These are phyloP conservation scores for Coriolopsis trogii DNA, from an alignment of 1,284 basidiomycete genomes.

Conservation along the genomic window DNA sequence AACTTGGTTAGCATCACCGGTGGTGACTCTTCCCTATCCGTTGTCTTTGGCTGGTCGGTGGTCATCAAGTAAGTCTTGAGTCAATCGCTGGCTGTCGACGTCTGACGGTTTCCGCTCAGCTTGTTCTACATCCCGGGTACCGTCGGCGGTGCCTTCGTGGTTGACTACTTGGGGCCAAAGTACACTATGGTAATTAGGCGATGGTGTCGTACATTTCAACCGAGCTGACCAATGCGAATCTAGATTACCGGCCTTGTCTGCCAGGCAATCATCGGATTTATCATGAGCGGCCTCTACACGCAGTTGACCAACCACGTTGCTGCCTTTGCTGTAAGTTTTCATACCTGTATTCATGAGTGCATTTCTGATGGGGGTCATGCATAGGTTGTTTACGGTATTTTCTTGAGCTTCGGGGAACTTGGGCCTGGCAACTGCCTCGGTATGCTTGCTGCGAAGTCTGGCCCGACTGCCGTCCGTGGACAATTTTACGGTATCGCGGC, in stretches of 20 bases:
- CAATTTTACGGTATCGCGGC: constrained; percentile 88
- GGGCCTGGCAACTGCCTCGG: constrained; percentile 81
- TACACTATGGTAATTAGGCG: constrained; percentile 62
- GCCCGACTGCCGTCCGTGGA: constrained; percentile 85
- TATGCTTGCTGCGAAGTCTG: constrained; percentile 80
- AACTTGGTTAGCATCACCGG: constrained; percentile 58
- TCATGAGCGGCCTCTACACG: constrained; percentile 82
- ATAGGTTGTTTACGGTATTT: constrained; percentile 86
- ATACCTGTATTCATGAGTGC: too few species aligned
- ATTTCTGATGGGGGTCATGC: too few species aligned
- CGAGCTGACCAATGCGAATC: constrained; percentile 3
- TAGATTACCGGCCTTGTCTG: constrained; percentile 73
- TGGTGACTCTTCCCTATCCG: constrained; percentile 46
- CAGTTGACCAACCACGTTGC: constrained; percentile 66
- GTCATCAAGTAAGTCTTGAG: constrained; percentile 67
- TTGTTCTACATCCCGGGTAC: constrained; percentile 83
- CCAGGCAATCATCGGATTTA: constrained; percentile 79
- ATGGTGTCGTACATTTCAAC: not conserved
- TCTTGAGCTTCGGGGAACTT: constrained; percentile 84
- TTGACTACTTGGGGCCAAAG: constrained; percentile 78
- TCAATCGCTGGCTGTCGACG: too few species aligned
- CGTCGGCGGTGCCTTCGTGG: constrained; percentile 75
- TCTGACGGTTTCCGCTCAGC: too few species aligned
- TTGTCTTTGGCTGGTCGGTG: constrained; percentile 77
- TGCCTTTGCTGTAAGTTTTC: constrained; percentile 82